phyloP scores from a whole-genome alignment of 106 monocot species.

The Alisma plantagoaquatica region DNA sequence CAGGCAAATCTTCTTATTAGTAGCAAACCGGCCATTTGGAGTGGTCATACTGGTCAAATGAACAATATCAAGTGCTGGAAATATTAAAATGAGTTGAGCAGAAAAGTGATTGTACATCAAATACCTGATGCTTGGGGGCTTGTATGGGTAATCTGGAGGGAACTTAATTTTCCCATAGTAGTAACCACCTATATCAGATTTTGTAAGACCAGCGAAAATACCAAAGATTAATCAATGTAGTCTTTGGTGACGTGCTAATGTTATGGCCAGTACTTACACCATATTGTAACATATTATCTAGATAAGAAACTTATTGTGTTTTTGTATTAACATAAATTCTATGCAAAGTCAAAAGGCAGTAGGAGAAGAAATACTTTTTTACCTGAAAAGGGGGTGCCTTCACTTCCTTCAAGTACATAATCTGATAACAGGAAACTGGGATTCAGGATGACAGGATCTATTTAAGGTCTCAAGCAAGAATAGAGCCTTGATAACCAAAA shows the following conservation, averaged over 20 bases:
- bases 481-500: no score
- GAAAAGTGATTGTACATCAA: conserved; percentile 2
- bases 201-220: background rate
- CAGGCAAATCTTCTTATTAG: conserved; percentile 76
- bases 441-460: no score
- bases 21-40: conserved; percentile 94
- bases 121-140: conserved; percentile 98
- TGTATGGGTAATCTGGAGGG: conserved; percentile 93
- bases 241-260: background rate
- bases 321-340: no score
- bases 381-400: conserved; percentile 95
- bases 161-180: conserved; percentile 99
- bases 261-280: background rate
- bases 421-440: no score
- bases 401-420: conserved; percentile 98
- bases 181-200: conserved; percentile 62
- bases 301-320: no score
- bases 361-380: conserved; percentile 1
- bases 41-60: conserved; percentile 66
- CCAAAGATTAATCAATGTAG: background rate
- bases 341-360: background rate
- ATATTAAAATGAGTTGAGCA: background rate
- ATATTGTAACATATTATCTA: background rate
- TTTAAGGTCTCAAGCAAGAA: no score
- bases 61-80: conserved; percentile 3